These are phyloP conservation scores for Verticillium nonalfalfae DNA, from an alignment of 2,329 filamentous ascomycete genomes.

Conservation along the genomic window DNA sequence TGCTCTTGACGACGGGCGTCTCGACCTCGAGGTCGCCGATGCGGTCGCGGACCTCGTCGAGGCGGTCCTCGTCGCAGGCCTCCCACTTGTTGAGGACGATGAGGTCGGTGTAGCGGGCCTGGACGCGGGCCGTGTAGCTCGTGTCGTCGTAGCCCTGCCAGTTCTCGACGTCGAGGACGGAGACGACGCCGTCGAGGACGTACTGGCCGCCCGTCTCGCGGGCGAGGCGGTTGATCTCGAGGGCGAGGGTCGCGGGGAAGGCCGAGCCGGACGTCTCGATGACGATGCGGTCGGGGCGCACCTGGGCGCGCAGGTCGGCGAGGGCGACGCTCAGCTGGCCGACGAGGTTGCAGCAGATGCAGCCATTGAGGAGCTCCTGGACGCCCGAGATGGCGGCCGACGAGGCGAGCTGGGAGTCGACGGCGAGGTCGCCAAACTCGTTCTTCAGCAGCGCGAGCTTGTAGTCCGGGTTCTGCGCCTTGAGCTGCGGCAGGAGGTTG, in stretches of 20 bases:
- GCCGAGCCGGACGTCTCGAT: slow-evolving; percentile 90
- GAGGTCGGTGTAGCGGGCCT: slow-evolving; percentile 84
- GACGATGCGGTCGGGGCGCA: slow-evolving; percentile 74
- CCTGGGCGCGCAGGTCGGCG: slow-evolving; percentile 55
- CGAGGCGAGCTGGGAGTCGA: slow-evolving; percentile 87
- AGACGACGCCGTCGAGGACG: slow-evolving; percentile 79
- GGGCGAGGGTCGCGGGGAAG: slow-evolving; percentile 80
- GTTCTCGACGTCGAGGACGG: slow-evolving; percentile 90
- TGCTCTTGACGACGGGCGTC: slow-evolving; percentile 77
- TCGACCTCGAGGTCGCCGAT: slow-evolving; percentile 78
- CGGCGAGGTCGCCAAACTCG: slow-evolving; percentile 90
- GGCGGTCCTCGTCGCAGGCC: slow-evolving; percentile 60
- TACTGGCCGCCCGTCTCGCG: slow-evolving; percentile 63
- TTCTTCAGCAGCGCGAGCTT: slow-evolving; percentile 94
- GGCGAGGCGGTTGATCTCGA: slow-evolving; percentile 79
- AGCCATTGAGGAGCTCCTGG: slow-evolving; percentile 89
- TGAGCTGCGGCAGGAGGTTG: slow-evolving; percentile 86
- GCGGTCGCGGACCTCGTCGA: slow-evolving; percentile 73
- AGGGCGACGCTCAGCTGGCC: slow-evolving; percentile 82
- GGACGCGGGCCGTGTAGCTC: slow-evolving; percentile 79
- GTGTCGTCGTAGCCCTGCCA: slow-evolving; percentile 92
- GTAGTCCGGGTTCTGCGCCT: slow-evolving; percentile 65
- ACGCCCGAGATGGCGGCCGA: slow-evolving; percentile 81
- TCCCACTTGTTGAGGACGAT: slow-evolving; percentile 96
- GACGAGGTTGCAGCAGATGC: slow-evolving; percentile 98